Base-by-base conservation (phyloP, 2,329 filamentous ascomycete species). In the Epichloe gansuensis region DNA sequence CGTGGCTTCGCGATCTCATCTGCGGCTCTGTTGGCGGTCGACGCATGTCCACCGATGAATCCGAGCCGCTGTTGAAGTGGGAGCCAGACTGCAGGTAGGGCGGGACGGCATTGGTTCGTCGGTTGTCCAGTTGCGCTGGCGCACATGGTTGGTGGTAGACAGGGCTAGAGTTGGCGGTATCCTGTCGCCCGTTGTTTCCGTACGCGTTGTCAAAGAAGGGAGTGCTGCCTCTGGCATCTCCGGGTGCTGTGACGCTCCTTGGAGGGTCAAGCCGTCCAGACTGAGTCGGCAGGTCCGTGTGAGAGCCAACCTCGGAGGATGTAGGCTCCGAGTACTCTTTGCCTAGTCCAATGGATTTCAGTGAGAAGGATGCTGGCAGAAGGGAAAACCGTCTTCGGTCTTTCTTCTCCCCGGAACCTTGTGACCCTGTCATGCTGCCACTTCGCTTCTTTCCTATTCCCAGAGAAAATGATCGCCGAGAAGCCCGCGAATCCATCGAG, bases 391-490 rank as follows among this genome's bases (percentile, higher is more conserved):
- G 77, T 52, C 82, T 76, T 54, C 81, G 75, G 35, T 73, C 70
- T 46, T 72, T 74, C 67, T 76, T 81, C 68, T 85, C 75, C 53
- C 73, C 64, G 59, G 81, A 73, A 44, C 64, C 69, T 59, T 80
- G 77, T 4, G 77, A 81, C 12, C 77, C 78, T 35, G 61, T 60
- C 50, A 84, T 78, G 62, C 82, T 82, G 55, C 84, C 84, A 60
- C 82, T 87, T 55, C 76, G 74, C 71, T 87, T 89, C 71, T 82
- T 85, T 41, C 78, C 80, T 17, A 86, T 74, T 2, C 80, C 81
- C 46, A 86, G 71, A 1, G 84, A 84, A 63, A 87, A 84, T 0
- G 85, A 89, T 45, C 84, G 80, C 25, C 85, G 78, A 35, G 80
- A 81, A 17, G 70, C 70, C 56, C 73, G 74, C 3, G 84, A 89